Evolutionary conservation across 225 moss, liverwort and hornwort genomes (phyloP), one percentile per base, ranked within the genome.

Genomic region (Asterella californica): DNA sequence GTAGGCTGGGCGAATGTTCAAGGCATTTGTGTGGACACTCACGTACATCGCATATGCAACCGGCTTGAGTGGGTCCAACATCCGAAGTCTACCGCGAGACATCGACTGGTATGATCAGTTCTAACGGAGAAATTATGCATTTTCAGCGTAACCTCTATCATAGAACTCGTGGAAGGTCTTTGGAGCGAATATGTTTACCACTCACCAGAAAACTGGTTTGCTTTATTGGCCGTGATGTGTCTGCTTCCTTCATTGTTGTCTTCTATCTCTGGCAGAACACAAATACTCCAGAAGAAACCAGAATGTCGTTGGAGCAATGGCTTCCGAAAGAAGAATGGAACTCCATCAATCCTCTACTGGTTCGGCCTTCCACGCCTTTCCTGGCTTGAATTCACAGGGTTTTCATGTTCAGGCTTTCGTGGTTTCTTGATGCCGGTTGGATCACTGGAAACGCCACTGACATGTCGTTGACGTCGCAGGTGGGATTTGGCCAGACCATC

Each of bases 41-140:
- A 88, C 76, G 87, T 88, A n/a, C 87, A 88, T 68, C 82, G 87
- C 25, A 88, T 85, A 69, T 85, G 87, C 81, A 88, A 88, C 76
- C 83, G 87, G 42, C 84, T 88, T 18, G 47, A 83, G 61, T 88
- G 87, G 87, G 87, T 88, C 30, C 38, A 63, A 30, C 81, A 79
- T 10, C 64, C 83, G 50, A 88, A 85, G 81, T 83, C 87, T 21
- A 79, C 80, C 46, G 29, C 42, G 49, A 25, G 53, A 30, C 74
- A 49, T 65, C 81, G 74, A 59, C 50, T 81, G 83, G 87, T 87
- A 84, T 42, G 60, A 17, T 32, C 18, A 21, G 54, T 10, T 47
- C 21, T 29, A 8, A 73, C 22, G 48, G 5, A 19, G 17, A 47
- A 75, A 54, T 6, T 57, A 24, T 30, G 12, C 17, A 9, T 53